Base-by-base conservation (phyloP, 768 basidiomycete species). In the Xerocomus spinulosus region DNA sequence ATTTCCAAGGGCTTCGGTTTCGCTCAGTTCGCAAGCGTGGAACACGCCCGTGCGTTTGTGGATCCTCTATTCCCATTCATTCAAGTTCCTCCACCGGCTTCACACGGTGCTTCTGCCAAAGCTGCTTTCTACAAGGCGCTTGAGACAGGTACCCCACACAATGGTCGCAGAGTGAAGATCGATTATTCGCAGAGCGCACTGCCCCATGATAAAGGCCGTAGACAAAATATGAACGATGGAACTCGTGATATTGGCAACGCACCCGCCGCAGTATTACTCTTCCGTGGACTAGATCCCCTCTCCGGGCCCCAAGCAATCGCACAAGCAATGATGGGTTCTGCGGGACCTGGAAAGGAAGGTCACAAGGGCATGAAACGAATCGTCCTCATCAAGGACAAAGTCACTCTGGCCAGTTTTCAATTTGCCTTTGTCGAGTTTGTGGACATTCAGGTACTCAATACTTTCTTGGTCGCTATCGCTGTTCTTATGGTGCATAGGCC, bases 1-100 rank as follows among this genome's bases (percentile, higher is more conserved):
- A 71, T 78, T 53, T 94, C 94, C 46, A 95, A 95, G 71, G 88
- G 91, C 62, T 97, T 97, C 65, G 96, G 93, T 49, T 99, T 99
- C 69, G 94, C 92, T 59, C 89, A 92, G 70, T 99, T 99, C 67
- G 71, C 85, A 35, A 83, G 76, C 55, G 75, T 86, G 48, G 89
- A 90, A 58, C 89, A 90, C 49, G 94, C 96, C 17, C 82, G 86
- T 45, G 82, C 87, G 12, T 98, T 97, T 65, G 85, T 99, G 65
- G 85, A 91, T 55, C 87, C 90, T 32, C 78, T 85, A 42, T 96
- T 87, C 63, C 95, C 92, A 2, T 92, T 92, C 68, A 80, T 97
- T 23, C 82, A 89, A 71, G 83, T 97, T 51, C 91, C 92, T n/a
- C 90, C 92, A 12, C 83, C 89, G 14, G 88, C 88, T 41, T 88